Evolutionary conservation across 768 basidiomycete genomes (phyloP).

Genomic region (Cytidiella melzeri): DNA sequence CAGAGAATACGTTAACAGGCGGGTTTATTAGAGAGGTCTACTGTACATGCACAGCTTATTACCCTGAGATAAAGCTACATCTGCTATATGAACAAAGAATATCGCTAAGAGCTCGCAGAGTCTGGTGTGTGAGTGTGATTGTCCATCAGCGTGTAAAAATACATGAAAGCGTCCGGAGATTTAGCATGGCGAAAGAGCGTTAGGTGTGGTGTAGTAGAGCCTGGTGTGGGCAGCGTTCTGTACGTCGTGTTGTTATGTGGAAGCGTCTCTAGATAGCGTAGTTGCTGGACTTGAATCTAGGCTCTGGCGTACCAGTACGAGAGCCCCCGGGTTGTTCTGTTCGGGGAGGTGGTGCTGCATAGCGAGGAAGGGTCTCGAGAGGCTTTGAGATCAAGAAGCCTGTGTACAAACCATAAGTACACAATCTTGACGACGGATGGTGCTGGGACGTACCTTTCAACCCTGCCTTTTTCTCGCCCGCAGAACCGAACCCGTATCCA

Average conservation of each 20-base stretch:
- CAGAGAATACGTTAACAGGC: too few species aligned
- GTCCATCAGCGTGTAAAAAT: not conserved
- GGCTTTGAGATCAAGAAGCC: constrained; percentile 57
- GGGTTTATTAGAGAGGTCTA: too few species aligned
- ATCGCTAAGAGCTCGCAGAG: not conserved
- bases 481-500: constrained; percentile 73
- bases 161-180: not conserved
- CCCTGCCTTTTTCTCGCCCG: constrained; percentile 73
- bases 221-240: not conserved
- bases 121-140: not conserved
- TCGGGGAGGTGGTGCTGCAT: constrained; percentile 31
- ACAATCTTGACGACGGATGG: constrained; percentile 9
- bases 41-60: too few species aligned
- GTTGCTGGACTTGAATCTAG: constrained; percentile 25
- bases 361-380: constrained; percentile 48
- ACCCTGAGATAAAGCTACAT: too few species aligned
- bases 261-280: constrained; percentile 21
- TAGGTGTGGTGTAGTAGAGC: not conserved
- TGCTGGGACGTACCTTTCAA: constrained; percentile 43
- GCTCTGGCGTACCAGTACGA: constrained; percentile 24
- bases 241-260: not conserved
- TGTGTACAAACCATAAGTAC: constrained; percentile 16
- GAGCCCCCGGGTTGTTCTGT: constrained; percentile 8
- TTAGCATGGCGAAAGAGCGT: not conserved
- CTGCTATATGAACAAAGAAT: too few species aligned